Percentiles rank a stretch among this genome's conserved stretches.
phyloP scores from a whole-genome alignment of 2,329 filamentous ascomycete species.

The Cytospora schulzeri region DNA sequence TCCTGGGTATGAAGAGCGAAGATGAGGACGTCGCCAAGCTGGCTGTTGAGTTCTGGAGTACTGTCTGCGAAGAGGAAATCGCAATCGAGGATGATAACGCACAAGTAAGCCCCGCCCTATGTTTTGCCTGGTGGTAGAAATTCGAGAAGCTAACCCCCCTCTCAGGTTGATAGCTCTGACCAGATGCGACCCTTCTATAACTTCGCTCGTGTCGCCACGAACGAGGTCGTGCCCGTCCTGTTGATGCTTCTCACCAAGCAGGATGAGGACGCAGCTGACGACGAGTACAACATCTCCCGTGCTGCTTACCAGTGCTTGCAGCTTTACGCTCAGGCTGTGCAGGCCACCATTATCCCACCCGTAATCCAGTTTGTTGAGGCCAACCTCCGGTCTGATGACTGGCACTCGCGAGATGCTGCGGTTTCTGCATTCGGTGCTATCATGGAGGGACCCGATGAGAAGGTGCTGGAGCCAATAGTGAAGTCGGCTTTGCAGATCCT shows the following conservation, averaged over 20 bases:
- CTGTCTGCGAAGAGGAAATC: slow-evolving; percentile 99
- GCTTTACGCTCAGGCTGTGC: slow-evolving; percentile 91
- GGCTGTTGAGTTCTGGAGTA: slow-evolving; percentile 99
- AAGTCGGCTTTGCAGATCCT: slow-evolving; percentile 93
- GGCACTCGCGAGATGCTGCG: slow-evolving; percentile 92
- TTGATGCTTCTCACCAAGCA: slow-evolving; percentile 90
- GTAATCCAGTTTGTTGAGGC: slow-evolving; percentile 90
- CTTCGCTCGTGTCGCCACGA: slow-evolving; percentile 89
- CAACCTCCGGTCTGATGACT: slow-evolving; percentile 87
- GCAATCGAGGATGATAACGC: slow-evolving; percentile 96
- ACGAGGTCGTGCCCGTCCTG: slow-evolving; percentile 91
- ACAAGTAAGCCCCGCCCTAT: slow-evolving; percentile 53
- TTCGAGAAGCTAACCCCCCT: slow-evolving; percentile 21
- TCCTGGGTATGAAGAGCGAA: slow-evolving; percentile 96
- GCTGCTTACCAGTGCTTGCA: slow-evolving; percentile 96
- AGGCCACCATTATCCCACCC: slow-evolving; percentile 77
- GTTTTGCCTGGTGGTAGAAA: neutral
- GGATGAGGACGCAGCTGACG: slow-evolving; percentile 93
- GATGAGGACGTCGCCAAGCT: slow-evolving; percentile 98
- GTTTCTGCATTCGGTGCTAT: slow-evolving; percentile 98
- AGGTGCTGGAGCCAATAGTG: slow-evolving; percentile 87
- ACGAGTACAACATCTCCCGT: slow-evolving; percentile 95
- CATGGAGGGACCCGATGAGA: slow-evolving; percentile 96
- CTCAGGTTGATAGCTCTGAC: slow-evolving; percentile 69
- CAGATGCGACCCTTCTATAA: slow-evolving; percentile 93